Percentiles rank a stretch among this genome's conserved stretches.
Evolutionary conservation across 2,329 filamentous ascomycete species (phyloP).

Genomic region (Fusarium musae): DNA sequence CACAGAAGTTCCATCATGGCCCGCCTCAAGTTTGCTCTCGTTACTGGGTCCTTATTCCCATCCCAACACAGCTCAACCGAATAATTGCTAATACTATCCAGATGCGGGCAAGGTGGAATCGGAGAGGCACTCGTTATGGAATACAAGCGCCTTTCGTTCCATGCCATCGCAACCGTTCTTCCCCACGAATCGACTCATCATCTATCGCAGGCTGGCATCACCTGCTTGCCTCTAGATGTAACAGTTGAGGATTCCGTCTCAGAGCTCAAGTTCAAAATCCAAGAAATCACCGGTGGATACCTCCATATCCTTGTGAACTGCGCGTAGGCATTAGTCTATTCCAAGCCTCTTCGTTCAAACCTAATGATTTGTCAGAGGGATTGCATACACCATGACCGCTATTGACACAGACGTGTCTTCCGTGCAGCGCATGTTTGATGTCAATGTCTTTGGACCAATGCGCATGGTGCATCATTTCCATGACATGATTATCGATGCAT

Average conservation of each 20-base stretch:
- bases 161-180: background rate
- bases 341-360: rapidly evolving
- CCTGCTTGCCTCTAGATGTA: background rate
- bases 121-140: background rate
- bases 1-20: background rate
- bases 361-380: background rate
- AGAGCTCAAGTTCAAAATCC: background rate
- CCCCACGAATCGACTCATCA: background rate
- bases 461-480: background rate
- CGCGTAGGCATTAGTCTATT: background rate
- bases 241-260: background rate
- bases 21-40: background rate
- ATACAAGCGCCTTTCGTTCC: background rate
- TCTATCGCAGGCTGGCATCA: background rate
- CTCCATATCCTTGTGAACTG: background rate
- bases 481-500: background rate
- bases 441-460: background rate
- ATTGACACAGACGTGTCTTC: background rate
- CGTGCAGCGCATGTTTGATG: background rate
- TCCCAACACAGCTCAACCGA: rapidly evolving
- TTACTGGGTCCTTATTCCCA: background rate
- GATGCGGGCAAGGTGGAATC: background rate
- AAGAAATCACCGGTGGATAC: background rate
- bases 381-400: background rate
- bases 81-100: rapidly evolving